Evolutionary conservation across 768 basidiomycete species (phyloP).

Genomic region (Chlorophyllum brunneum): DNA sequence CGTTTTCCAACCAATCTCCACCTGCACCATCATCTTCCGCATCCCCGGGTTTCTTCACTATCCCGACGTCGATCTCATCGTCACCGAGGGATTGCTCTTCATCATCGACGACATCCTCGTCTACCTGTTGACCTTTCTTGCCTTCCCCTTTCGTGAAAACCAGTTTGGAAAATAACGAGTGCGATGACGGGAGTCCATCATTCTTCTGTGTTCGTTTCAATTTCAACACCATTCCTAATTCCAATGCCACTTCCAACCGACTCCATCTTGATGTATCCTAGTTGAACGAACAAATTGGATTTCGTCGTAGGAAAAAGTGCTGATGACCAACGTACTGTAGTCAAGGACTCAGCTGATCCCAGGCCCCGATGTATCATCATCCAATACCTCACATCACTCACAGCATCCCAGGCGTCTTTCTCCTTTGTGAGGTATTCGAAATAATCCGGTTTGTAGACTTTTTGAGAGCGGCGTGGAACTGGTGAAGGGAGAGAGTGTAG

Average conservation of each 20-base stretch:
- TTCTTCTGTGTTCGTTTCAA: conserved; percentile 31
- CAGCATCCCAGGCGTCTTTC: conserved; percentile 56
- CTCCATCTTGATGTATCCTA: conserved; percentile 37
- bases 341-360: conserved; percentile 15
- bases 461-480: conserved; percentile 74
- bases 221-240: conserved; percentile 58
- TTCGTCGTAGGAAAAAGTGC: too few relatives aligned
- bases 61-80: conserved; percentile 13
- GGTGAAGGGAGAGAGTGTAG: conserved; percentile 88
- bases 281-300: conserved; percentile 41
- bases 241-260: conserved; percentile 43
- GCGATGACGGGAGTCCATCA: conserved; percentile 21
- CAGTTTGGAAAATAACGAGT: conserved; percentile 50
- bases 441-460: conserved; percentile 82
- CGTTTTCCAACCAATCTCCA: conserved; percentile 51
- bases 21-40: conserved; percentile 28
- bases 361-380: conserved; percentile 31
- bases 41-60: not conserved
- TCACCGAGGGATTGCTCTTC: conserved; percentile 16
- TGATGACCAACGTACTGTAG: not conserved
- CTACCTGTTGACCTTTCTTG: conserved; percentile 28
- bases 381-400: conserved; percentile 59
- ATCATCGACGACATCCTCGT: conserved; percentile 28
- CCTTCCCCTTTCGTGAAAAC: conserved; percentile 37
- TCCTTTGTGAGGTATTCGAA: conserved; percentile 62